A percentile compares a stretch with the other conserved stretches of the same genome.
phyloP scores from a whole-genome alignment of 208 protist genomes.

The Leishmania mexicana region DNA sequence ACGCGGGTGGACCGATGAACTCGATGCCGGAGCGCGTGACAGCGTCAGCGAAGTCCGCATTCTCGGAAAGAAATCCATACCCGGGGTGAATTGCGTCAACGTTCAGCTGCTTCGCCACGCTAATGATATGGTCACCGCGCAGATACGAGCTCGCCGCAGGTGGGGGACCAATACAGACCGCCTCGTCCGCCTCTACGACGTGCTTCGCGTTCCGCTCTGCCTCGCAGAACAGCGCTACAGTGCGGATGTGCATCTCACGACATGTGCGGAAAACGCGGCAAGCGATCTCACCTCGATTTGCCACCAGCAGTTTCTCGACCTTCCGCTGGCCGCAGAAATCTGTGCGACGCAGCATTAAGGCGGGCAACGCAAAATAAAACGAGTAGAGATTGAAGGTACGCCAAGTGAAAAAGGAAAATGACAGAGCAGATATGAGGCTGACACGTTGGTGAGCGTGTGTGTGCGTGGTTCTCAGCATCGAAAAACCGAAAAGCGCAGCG shows the following conservation, averaged over 20 bases:
- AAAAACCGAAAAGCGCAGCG: not conserved
- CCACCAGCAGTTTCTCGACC: slow-evolving; percentile 96
- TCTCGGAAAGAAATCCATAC: slow-evolving; percentile 98
- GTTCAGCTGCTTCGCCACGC: slow-evolving; percentile 76
- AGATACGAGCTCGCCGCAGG: slow-evolving; percentile 88
- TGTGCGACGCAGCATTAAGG: slow-evolving; percentile 31
- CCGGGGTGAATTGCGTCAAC: slow-evolving; percentile 96
- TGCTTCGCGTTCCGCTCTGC: slow-evolving; percentile 93
- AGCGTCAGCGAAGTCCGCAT: slow-evolving; percentile 84
- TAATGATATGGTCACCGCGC: slow-evolving; percentile 89
- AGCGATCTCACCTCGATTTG: slow-evolving; percentile 98
- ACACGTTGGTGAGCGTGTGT: not conserved
- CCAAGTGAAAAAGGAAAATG: not conserved
- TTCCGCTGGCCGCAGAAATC: slow-evolving; percentile 16
- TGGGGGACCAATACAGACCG: slow-evolving; percentile 66
- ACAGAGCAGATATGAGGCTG: slow-evolving; percentile 4
- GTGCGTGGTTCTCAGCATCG: not conserved
- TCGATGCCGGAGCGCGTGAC: slow-evolving; percentile 74
- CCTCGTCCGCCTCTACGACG: slow-evolving; percentile 89
- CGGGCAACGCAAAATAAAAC: not conserved
- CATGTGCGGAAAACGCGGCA: slow-evolving; percentile 96
- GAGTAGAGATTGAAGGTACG: not conserved
- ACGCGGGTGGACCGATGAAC: slow-evolving; percentile 95
- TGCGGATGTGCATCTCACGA: slow-evolving; percentile 91
- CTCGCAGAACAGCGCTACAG: slow-evolving; percentile 96